Percentiles rank a stretch among this genome's conserved stretches.
phyloP scores from a whole-genome alignment of 1,139 yeast genomes.

The Hemisphaericaspora xylofermentans region DNA sequence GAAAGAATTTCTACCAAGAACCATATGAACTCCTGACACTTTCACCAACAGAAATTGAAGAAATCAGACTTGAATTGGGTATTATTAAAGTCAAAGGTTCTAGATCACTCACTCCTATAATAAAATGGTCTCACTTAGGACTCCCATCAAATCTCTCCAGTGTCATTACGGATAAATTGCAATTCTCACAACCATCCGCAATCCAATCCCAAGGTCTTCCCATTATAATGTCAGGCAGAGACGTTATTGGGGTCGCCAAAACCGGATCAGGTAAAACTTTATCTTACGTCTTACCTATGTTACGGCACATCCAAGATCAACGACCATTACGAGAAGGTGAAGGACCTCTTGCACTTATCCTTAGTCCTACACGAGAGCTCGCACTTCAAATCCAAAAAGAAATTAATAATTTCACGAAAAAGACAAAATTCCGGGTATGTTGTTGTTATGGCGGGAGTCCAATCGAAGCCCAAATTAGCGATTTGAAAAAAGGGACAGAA shows the following conservation, averaged over 20 bases:
- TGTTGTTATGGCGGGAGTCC: conserved; percentile 97
- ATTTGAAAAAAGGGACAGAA: conserved; percentile 74
- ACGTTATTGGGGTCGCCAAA: conserved; percentile 90
- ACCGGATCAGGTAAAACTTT: conserved; percentile 97
- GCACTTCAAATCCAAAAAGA: conserved; percentile 83
- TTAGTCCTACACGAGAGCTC: conserved; percentile 93
- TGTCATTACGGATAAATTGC: conserved; percentile 48
- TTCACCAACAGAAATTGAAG: conserved; percentile 51
- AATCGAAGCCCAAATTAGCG: conserved; percentile 78
- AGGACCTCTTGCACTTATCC: conserved; percentile 78
- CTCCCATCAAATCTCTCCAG: conserved; percentile 59
- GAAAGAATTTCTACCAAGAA: conserved; percentile 65
- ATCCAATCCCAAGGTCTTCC: conserved; percentile 94
- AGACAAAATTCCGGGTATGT: conserved; percentile 48
- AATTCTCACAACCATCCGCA: conserved; percentile 70
- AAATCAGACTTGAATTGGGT: conserved; percentile 55
- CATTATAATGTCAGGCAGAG: conserved; percentile 84
- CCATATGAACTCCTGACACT: conserved; percentile 53
- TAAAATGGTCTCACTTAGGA: conserved; percentile 81
- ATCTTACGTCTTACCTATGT: conserved; percentile 79
- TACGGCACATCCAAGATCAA: conserved; percentile 80
- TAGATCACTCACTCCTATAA: conserved; percentile 64
- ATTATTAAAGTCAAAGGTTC: conserved; percentile 64
- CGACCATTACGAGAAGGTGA: conserved; percentile 50
- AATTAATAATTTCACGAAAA: conserved; percentile 55